phyloP scores from a whole-genome alignment of 2,329 filamentous ascomycete genomes.

The Fusarium citri region DNA sequence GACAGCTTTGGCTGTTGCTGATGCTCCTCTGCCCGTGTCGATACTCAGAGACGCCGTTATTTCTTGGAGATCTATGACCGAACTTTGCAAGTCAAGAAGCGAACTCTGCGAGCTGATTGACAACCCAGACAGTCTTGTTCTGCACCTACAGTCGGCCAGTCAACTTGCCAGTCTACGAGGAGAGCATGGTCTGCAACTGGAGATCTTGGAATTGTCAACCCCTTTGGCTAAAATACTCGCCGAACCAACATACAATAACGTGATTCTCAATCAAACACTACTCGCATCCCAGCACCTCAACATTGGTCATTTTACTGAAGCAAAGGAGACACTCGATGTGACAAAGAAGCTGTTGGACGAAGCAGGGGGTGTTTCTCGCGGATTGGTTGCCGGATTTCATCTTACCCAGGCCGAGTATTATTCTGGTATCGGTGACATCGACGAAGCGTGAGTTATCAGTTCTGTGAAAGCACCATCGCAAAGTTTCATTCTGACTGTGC shows the following conservation, averaged over 20 bases:
- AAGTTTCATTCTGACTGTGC: slow-evolving; percentile 19
- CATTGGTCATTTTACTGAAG: slow-evolving; percentile 64
- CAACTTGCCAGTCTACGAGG: slow-evolving; percentile 66
- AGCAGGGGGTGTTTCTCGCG: slow-evolving; percentile 52
- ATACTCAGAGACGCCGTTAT: slow-evolving; percentile 54
- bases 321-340: slow-evolving; percentile 65
- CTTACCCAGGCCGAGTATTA: slow-evolving; percentile 81
- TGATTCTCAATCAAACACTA: slow-evolving; percentile 60
- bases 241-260: slow-evolving; percentile 52
- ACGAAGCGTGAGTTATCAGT: slow-evolving; percentile 64
- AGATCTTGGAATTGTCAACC: slow-evolving; percentile 60
- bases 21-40: slow-evolving; percentile 46
- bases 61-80: slow-evolving; percentile 59
- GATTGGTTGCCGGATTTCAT: slow-evolving; percentile 66
- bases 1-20: slow-evolving; percentile 55
- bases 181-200: slow-evolving; percentile 58
- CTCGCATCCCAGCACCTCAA: slow-evolving; percentile 66
- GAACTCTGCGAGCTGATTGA: slow-evolving; percentile 61
- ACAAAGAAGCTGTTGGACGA: slow-evolving; percentile 62
- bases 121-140: slow-evolving; percentile 61
- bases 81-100: slow-evolving; percentile 52
- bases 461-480: background rate
- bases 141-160: slow-evolving; percentile 62
- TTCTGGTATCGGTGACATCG: slow-evolving; percentile 72
- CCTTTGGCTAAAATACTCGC: slow-evolving; percentile 54